These are phyloP conservation scores for Penicillium odoratum DNA, from an alignment of 495 filamentous ascomycete genomes.

Conservation along the genomic window DNA sequence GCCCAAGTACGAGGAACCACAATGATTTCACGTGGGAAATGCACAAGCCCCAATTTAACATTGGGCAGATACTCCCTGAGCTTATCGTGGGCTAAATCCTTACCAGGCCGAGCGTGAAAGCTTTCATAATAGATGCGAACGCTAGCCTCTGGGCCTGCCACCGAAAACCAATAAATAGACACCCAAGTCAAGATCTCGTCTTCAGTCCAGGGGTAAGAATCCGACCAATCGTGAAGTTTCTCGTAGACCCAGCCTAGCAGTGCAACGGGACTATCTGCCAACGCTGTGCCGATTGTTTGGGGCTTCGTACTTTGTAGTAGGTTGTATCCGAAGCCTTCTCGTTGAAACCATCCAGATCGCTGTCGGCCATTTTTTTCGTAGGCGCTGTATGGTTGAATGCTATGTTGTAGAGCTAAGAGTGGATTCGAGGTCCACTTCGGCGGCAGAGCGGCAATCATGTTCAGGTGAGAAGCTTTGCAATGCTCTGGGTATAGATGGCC, in stretches of 20 bases:
- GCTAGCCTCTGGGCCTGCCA: constrained; percentile 56
- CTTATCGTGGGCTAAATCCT: constrained; percentile 13
- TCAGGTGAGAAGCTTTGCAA: constrained; percentile 65
- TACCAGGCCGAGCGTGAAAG: constrained; percentile 16
- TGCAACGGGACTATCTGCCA: constrained; percentile 61
- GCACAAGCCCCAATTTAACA: constrained; percentile 55
- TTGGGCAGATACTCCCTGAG: constrained; percentile 20
- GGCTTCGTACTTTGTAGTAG: constrained; percentile 60
- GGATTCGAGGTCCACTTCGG: constrained; percentile 22
- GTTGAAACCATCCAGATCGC: constrained; percentile 51
- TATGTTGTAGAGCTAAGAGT: constrained; percentile 25
- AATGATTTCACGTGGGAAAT: constrained; percentile 54
- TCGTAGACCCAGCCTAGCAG: constrained; percentile 68
- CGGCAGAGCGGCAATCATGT: constrained; percentile 50
- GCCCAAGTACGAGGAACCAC: constrained; percentile 53
- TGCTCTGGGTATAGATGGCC: constrained; percentile 55
- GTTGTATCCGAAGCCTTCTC: constrained; percentile 58
- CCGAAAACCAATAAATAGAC: constrained; percentile 60
- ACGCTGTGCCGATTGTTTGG: constrained; percentile 57
- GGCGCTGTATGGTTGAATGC: constrained; percentile 25
- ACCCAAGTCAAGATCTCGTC: constrained; percentile 69
- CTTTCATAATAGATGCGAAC: constrained; percentile 63
- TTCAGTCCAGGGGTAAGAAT: constrained; percentile 65
- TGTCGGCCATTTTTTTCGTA: constrained; percentile 42
- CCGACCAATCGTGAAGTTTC: constrained; percentile 69